A percentile compares a stretch with the other conserved stretches of the same genome.
Evolutionary conservation across 768 basidiomycete species (phyloP).

Genomic region (Tricholoma sp.): DNA sequence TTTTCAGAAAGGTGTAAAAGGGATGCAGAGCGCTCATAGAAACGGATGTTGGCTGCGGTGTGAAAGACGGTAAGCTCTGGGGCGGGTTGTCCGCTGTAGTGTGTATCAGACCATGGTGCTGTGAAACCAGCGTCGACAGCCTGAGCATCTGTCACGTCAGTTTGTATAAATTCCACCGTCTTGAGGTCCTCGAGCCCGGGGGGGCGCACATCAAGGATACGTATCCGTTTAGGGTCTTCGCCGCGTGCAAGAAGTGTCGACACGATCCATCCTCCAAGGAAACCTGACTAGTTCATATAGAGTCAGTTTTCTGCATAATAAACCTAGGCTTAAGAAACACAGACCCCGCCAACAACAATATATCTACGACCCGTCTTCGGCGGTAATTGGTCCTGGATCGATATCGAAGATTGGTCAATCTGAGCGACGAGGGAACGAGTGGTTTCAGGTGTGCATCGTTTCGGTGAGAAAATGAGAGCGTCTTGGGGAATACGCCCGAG

Average conservation of each 20-base stretch:
- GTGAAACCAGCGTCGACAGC: slow-evolving; percentile 59
- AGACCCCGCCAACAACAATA: slow-evolving; percentile 69
- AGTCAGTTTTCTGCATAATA: neutral
- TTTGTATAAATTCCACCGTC: slow-evolving; percentile 52
- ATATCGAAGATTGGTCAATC: slow-evolving; percentile 26
- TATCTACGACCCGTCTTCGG: slow-evolving; percentile 70
- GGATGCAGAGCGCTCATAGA: slow-evolving; percentile 56
- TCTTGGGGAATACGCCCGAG: slow-evolving; percentile 45
- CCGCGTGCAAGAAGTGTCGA: slow-evolving; percentile 64
- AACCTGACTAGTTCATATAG: slow-evolving; percentile 51
- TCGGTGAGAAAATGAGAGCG: slow-evolving; percentile 45
- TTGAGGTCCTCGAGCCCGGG: slow-evolving; percentile 55
- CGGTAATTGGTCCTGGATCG: slow-evolving; percentile 45
- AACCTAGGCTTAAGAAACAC: neutral
- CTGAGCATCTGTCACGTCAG: slow-evolving; percentile 50
- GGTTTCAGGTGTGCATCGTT: slow-evolving; percentile 41
- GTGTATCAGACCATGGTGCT: slow-evolving; percentile 52
- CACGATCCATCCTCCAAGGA: slow-evolving; percentile 76
- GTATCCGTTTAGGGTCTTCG: slow-evolving; percentile 59
- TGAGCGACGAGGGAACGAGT: slow-evolving; percentile 32
- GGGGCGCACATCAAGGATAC: slow-evolving; percentile 61
- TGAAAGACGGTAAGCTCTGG: slow-evolving; percentile 64
- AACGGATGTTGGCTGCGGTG: slow-evolving; percentile 74
- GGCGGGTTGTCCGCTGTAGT: slow-evolving; percentile 14
- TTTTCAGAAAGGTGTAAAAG: slow-evolving; percentile 50